Evolutionary conservation across 1,139 yeast species (phyloP).

Genomic region (Kodamaea sp.): DNA sequence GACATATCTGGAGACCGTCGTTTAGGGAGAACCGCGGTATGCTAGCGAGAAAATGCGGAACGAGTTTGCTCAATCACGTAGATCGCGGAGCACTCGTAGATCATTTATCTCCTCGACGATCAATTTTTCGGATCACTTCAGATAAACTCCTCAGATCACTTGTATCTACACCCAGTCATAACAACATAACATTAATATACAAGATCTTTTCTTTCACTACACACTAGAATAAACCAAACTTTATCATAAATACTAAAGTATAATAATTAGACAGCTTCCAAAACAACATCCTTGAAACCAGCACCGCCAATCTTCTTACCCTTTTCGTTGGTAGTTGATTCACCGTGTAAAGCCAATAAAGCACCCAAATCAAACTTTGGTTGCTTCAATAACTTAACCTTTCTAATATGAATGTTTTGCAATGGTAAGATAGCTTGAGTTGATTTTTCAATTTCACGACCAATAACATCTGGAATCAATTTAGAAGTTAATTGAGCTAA

Average conservation of each 20-base stretch:
- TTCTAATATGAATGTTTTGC: constrained; percentile 52
- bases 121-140: too few relatives aligned
- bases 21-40: too few relatives aligned
- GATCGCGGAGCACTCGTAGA: too few relatives aligned
- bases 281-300: constrained; percentile 52
- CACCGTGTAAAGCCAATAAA: constrained; percentile 51
- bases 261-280: constrained; percentile 27
- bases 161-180: constrained; percentile 22
- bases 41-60: too few relatives aligned
- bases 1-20: too few relatives aligned
- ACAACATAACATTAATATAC: constrained; percentile 9
- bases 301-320: constrained; percentile 46
- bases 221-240: neutral
- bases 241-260: neutral
- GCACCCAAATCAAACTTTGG: constrained; percentile 54
- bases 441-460: constrained; percentile 52
- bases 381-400: constrained; percentile 50
- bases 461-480: constrained; percentile 52
- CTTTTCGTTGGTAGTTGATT: constrained; percentile 48
- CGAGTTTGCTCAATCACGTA: too few relatives aligned
- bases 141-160: too few relatives aligned
- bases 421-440: constrained; percentile 51
- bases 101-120: too few relatives aligned
- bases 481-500: constrained; percentile 50
- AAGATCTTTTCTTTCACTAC: constrained; percentile 1